Evolutionary conservation across 2,329 filamentous ascomycete genomes (phyloP), one percentile per base, ranked within the genome.

Genomic region (Aspergillus fumigatus): DNA sequence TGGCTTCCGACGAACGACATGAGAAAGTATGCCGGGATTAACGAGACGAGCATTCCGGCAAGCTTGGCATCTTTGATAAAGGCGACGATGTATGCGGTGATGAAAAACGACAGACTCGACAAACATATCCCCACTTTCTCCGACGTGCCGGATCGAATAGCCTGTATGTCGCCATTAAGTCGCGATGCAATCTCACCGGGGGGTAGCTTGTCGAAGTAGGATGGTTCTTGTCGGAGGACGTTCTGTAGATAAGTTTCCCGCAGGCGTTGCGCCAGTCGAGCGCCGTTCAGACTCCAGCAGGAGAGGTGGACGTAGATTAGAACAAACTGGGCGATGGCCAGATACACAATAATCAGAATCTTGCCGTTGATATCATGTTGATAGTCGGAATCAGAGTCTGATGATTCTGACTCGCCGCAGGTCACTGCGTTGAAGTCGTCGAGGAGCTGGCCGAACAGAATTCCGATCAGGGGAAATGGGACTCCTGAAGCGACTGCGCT

Each of bases 51-150:
- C 71, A 88, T 88, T 3, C 78, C 85, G 0, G 87, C 85, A 8
- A 90, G 77, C 50, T 78, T 78, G 17, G 81, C 76, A 62, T 88
- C 79, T 63, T 86, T 84, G 67, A 85, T 82, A 60, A 89, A 89
- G 1, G 85, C 85, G 17, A 89, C 82, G 4, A 86, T 76, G 59
- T 87, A 89, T 3, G 86, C 83, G 0, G 87, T 84, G 53, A 88
- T 67, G 65, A 89, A 89, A 69, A 88, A 89, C 2, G 84, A 84
- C 9, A 83, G 70, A 51, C 81, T 85, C 25, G 81, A 79, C 4
- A 89, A 77, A 61, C 82, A 81, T 35, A 88, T 82, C 52, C 86
- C 86, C 17, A 88, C 86, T 68, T 90, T 90, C 70, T 89, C 87
- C 1, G 84, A 86, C 0, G 86, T 88, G 14, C 87, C 87, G 0